Conservation (phyloP, 148 eudicot species). For the Vaccinium darrowii region DNA sequence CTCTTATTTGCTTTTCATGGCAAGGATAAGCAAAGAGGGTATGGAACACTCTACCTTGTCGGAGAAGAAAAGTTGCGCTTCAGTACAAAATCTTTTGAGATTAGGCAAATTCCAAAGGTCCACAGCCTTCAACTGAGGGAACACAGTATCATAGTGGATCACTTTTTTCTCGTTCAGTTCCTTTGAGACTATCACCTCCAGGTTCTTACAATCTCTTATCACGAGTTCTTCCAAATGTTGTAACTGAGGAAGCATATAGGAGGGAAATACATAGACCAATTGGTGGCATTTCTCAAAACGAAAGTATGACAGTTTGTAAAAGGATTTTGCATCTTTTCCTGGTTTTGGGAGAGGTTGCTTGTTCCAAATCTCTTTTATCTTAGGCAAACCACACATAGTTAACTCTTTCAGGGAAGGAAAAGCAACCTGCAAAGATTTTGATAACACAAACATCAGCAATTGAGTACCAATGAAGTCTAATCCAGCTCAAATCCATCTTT, state of each 20-base stretch:
- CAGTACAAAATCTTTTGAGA: background rate
- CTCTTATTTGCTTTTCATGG: background rate
- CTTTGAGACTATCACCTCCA: background rate
- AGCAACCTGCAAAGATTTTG: background rate
- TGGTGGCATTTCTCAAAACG: accelerated
- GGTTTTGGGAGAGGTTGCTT: background rate
- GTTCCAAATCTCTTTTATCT: background rate
- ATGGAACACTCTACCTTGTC: background rate
- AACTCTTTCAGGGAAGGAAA: background rate
- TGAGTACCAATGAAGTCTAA: too few species aligned
- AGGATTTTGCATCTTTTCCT: background rate
- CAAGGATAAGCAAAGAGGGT: background rate
- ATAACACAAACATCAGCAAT: background rate
- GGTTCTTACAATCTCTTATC: background rate
- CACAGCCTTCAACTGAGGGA: background rate
- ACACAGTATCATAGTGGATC: background rate
- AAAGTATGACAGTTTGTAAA: background rate
- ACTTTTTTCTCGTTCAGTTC: background rate
- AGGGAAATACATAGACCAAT: background rate
- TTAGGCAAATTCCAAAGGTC: accelerated
- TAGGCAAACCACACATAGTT: background rate
- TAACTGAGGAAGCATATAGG: background rate
- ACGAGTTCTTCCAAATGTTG: background rate
- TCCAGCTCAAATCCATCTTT: too few species aligned
- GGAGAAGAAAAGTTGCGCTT: background rate